Evolutionary conservation across 1,139 yeast genomes (phyloP), one percentile per base, ranked within the genome.

Genomic region (Taphrina flavorubra): DNA sequence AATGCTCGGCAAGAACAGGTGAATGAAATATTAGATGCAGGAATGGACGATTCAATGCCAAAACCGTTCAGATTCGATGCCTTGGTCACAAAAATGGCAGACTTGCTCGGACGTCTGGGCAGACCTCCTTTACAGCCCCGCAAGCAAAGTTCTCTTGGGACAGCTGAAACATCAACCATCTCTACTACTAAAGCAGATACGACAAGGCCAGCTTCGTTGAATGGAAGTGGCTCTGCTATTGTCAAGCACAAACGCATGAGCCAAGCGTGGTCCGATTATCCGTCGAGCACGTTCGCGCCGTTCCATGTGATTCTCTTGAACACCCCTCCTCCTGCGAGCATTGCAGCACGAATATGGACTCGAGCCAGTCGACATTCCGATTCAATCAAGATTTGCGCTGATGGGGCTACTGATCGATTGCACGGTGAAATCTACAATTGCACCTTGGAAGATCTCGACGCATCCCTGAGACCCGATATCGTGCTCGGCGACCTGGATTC

Each of bases 61-160:
- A 66, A 66, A 40, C 69, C 69, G 25, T 66, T 59, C 65, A 40
- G 65, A 7, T 47, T 66, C 18, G 60, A 65, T 14, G 65, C 63
- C 10, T 18, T 66, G 5, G 25, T 47, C 18, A 55, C 47, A 25
- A 49, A 60, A 51, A 66, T 66, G 46, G 47, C n/a, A 18, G 49
- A 36, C 13, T 42, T 66, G 11, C 55, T 60, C 11, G 14, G 36
- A 14, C 37, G 62, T n/a, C 62, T 58, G 5, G 53, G 53, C 14
- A 37, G 13, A 25, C 20, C 62, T 14, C 62, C 51, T 11, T 11
- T 49, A 20, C 36, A 20, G 53, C 36, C 53, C 4, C 13, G 8
- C 1, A 49, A 20, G 36, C 53, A 49, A 20, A 49, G 53, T 49
- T 31, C 53, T 5, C 44, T 16, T 11, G 42, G 40, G 8, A 53